Percentiles rank a stretch among this genome's conserved stretches.
Conservation (phyloP, 768 basidiomycete genomes). For the Leucocoprinus birnbaumii region DNA sequence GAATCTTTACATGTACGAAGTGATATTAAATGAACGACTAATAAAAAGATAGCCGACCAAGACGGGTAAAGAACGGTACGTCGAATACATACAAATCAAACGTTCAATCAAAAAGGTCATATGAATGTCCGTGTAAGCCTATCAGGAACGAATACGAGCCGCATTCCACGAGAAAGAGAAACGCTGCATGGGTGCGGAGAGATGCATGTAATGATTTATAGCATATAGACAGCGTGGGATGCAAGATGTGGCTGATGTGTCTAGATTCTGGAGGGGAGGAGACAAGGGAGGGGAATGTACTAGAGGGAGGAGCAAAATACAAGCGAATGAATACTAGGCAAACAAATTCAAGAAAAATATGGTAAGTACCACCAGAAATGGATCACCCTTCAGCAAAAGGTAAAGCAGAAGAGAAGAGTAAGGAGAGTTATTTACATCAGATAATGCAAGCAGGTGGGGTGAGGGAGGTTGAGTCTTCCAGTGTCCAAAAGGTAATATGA, state of each 20-base stretch:
- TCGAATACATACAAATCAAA: too few species aligned
- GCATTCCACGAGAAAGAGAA: not conserved
- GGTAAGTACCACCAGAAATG: constrained; percentile 7
- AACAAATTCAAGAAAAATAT: constrained; percentile 3
- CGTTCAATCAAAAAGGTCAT: not conserved
- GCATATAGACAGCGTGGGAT: constrained; percentile 9
- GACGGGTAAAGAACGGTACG: too few species aligned
- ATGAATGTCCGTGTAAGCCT: not conserved
- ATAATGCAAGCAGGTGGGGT: constrained; percentile 4
- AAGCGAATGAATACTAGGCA: constrained; percentile 4
- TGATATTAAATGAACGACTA: too few species aligned
- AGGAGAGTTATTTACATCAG: not conserved
- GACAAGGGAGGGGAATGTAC: not conserved
- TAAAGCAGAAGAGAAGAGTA: not conserved
- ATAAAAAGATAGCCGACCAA: too few species aligned
- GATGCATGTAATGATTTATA: constrained; percentile 2
- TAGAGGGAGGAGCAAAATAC: not conserved
- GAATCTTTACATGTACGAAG: too few species aligned
- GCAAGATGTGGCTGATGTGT: constrained; percentile 7
- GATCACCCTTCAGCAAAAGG: not conserved
- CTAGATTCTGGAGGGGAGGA: not conserved
- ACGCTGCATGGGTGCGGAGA: not conserved
- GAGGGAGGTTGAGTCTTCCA: constrained; percentile 1
- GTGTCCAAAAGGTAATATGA: not conserved
- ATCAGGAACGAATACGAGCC: not conserved